Conservation (phyloP, 2,329 filamentous ascomycete species). For the Graphiopsis chlorocephala region DNA sequence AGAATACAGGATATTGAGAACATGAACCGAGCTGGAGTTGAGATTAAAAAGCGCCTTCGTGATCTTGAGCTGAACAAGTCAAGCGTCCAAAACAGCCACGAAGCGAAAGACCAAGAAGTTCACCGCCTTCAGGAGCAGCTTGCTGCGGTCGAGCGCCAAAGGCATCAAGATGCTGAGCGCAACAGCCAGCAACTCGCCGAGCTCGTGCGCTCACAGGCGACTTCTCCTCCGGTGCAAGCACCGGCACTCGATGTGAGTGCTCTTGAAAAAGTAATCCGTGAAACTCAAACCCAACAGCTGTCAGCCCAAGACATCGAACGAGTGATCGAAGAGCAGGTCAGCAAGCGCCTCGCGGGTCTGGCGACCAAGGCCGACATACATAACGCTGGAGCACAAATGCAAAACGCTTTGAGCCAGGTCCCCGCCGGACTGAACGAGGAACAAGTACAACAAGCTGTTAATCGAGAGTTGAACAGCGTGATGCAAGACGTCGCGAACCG, state of each 20-base stretch:
- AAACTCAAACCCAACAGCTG: slow-evolving; percentile 13
- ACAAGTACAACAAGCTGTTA: slow-evolving; percentile 16
- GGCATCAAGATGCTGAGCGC: background rate
- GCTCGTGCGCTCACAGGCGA: slow-evolving; percentile 10
- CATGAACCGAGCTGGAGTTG: background rate
- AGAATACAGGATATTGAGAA: background rate
- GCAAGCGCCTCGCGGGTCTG: slow-evolving; percentile 16
- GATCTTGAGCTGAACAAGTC: background rate
- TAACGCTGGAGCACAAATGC: slow-evolving; percentile 12
- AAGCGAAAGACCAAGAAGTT: slow-evolving; percentile 11
- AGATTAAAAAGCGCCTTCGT: background rate
- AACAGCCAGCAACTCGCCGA: slow-evolving; percentile 8
- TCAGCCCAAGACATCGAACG: slow-evolving; percentile 14
- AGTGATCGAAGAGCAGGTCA: slow-evolving; percentile 17
- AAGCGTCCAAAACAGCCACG: background rate
- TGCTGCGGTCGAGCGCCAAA: background rate
- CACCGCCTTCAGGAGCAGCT: slow-evolving; percentile 1
- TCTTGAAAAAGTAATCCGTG: slow-evolving; percentile 16
- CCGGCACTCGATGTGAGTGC: slow-evolving; percentile 14
- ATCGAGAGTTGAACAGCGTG: slow-evolving; percentile 14
- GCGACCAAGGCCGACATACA: slow-evolving; percentile 18
- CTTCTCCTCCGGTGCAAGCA: background rate
- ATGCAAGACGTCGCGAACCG: slow-evolving; percentile 11
- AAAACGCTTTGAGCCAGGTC: slow-evolving; percentile 16
- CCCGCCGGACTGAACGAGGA: background rate